Evolutionary conservation across 2,329 filamentous ascomycete genomes (phyloP), one percentile per base, ranked within the genome.

Genomic region (Colletotrichum lindemuthianum): DNA sequence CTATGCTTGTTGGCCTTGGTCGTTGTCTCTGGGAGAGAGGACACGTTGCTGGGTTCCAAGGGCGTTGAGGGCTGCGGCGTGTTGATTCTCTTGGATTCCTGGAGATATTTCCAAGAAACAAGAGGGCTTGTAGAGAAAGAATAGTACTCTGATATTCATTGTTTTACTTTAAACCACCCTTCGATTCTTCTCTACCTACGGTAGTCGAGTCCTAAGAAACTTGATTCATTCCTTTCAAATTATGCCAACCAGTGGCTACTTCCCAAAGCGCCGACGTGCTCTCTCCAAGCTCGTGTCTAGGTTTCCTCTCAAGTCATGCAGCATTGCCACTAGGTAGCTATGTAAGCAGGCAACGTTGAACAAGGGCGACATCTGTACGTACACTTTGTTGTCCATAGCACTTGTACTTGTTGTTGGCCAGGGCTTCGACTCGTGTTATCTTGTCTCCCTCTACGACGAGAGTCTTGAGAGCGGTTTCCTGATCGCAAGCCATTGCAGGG

Each of bases 271-370:
- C 48, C 33, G n/a, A 37, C 0, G n/a, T n/a, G 16, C n/a, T 37
- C 6, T 15, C 47, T 50, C 33, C 5, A 8, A 50, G 9, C 48
- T 50, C 13, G n/a, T 37, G 13, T 50, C n/a, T 12, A 16, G 48
- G 48, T n/a, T 15, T 50, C 36, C 48, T 37, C 33, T 50, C n/a
- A 50, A 50, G 33, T 15, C n/a, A 24, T 36, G 48, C 48, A 50
- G 48, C 48, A 50, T 37, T 50, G 48, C 48, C 48, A 50, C 48
- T 50, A 34, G 12, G 9, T 50, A 50, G 32, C 48, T 37, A 50
- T 37, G 48, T 50, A 37, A 50, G 48, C 48, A 1, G 13, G 33
- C 13, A 24, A 50, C 32, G 33, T 50, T 24, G n/a, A 50, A 3
- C 33, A 11, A 4, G 48, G 33, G n/a, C 48, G 48, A 50, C n/a